These are phyloP conservation scores for Serendipita sp. DNA, from an alignment of 1,284 basidiomycete genomes.

Conservation along the genomic window DNA sequence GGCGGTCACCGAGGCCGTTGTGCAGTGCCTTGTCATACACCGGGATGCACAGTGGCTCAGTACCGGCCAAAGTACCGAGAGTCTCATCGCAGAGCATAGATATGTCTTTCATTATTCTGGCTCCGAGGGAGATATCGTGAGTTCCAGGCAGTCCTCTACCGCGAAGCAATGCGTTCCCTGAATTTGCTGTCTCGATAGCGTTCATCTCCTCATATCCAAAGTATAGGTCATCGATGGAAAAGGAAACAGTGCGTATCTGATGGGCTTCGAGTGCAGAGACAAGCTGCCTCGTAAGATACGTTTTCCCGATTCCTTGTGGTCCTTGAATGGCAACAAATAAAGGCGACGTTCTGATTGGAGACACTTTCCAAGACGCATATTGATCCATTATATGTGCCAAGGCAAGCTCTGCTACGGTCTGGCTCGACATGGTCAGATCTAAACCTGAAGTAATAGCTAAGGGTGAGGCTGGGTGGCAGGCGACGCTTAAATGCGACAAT, in stretches of 20 bases:
- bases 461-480: constrained; percentile 4
- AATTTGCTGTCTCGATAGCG: constrained; percentile 37
- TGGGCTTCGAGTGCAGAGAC: constrained; percentile 37
- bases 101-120: constrained; percentile 36
- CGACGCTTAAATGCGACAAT: background rate
- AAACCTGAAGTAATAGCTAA: background rate
- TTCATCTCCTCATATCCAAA: constrained; percentile 48
- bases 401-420: background rate
- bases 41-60: constrained; percentile 37
- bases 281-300: constrained; percentile 48
- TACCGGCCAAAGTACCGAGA: constrained; percentile 22
- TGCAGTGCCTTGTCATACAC: constrained; percentile 77
- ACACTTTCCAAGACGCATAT: background rate
- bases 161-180: constrained; percentile 48
- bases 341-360: constrained; percentile 22
- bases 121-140: constrained; percentile 61
- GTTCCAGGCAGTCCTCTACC: constrained; percentile 82
- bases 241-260: constrained; percentile 42
- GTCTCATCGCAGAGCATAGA: constrained; percentile 29
- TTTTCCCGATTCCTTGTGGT: constrained; percentile 77
- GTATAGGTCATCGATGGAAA: constrained; percentile 82
- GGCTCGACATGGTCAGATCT: background rate
- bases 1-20: constrained; percentile 71
- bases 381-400: background rate
- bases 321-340: constrained; percentile 74